These are phyloP conservation scores for Pholiota adiposa DNA, from an alignment of 1,284 basidiomycete genomes.

Conservation along the genomic window DNA sequence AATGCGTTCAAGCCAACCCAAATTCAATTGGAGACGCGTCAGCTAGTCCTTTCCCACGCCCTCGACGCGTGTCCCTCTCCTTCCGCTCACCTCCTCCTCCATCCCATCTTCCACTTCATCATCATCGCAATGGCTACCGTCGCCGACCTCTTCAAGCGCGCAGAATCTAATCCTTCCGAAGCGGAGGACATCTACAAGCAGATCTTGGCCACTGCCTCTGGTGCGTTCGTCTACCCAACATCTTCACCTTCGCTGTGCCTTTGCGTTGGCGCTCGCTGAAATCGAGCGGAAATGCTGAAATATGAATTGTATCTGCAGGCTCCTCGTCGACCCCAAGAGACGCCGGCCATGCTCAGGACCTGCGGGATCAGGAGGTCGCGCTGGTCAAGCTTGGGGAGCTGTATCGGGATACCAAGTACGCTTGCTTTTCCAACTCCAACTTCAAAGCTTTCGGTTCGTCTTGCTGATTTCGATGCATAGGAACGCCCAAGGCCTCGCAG, in stretches of 20 bases:
- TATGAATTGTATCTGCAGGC: slow-evolving; percentile 22
- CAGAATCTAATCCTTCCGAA: slow-evolving; percentile 51
- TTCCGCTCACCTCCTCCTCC: slow-evolving; percentile 11
- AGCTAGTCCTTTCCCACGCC: slow-evolving; percentile 37
- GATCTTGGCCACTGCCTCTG: slow-evolving; percentile 46
- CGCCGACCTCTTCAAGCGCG: slow-evolving; percentile 56
- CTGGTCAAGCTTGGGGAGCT: slow-evolving; percentile 92
- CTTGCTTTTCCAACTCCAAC: slow-evolving; percentile 21
- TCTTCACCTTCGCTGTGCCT: too few relatives aligned
- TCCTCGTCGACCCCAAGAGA: slow-evolving; percentile 25
- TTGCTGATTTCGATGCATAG: slow-evolving; percentile 33
- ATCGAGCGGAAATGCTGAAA: slow-evolving; percentile 5
- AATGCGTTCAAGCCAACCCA: too few relatives aligned
- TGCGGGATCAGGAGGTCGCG: slow-evolving; percentile 87
- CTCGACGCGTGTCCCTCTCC: slow-evolving; percentile 50
- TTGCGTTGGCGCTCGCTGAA: too few relatives aligned
- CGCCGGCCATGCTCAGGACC: slow-evolving; percentile 54
- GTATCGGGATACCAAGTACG: slow-evolving; percentile 87
- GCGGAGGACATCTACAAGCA: slow-evolving; percentile 74
- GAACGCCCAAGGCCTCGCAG: slow-evolving; percentile 84
- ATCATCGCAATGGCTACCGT: slow-evolving; percentile 36
- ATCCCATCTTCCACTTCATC: too few relatives aligned
- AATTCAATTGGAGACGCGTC: slow-evolving; percentile 37
- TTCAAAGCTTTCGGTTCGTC: neutral
- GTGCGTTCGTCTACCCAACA: slow-evolving; percentile 15